phyloP scores from a whole-genome alignment of 176 grass and related monocot species.

The Hordeum vulgare region DNA sequence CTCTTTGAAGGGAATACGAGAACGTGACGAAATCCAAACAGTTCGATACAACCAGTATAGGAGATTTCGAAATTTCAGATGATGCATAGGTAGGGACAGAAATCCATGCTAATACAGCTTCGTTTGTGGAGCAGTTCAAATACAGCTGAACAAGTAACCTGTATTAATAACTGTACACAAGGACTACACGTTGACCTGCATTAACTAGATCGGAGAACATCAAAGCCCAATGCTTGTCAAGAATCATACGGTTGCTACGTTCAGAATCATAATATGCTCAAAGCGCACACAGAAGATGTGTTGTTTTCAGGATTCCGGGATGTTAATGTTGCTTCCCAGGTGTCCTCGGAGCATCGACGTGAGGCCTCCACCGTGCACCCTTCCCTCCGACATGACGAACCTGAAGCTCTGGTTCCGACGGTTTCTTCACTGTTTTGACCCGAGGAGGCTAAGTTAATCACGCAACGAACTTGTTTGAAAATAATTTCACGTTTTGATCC shows the following conservation, averaged over 20 bases:
- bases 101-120: neutral
- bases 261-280: slow-evolving; percentile 5
- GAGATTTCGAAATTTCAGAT: neutral
- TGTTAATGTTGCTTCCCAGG: slow-evolving; percentile 26
- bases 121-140: neutral
- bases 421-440: no score
- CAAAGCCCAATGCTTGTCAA: neutral
- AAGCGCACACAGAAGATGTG: neutral
- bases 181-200: neutral
- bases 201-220: neutral
- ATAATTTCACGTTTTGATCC: no score
- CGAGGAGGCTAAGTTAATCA: no score
- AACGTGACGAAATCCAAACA: no score
- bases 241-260: neutral
- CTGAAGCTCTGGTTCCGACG: no score
- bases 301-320: slow-evolving; percentile 25
- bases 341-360: slow-evolving; percentile 59
- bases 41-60: neutral
- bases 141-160: neutral
- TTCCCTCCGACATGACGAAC: no score
- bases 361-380: slow-evolving; percentile 81
- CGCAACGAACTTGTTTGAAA: no score
- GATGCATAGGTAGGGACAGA: neutral
- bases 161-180: slow-evolving; percentile 12
- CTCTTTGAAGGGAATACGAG: neutral